Conservation (phyloP, 2,329 filamentous ascomycete genomes). For the Phoma herbarum region DNA sequence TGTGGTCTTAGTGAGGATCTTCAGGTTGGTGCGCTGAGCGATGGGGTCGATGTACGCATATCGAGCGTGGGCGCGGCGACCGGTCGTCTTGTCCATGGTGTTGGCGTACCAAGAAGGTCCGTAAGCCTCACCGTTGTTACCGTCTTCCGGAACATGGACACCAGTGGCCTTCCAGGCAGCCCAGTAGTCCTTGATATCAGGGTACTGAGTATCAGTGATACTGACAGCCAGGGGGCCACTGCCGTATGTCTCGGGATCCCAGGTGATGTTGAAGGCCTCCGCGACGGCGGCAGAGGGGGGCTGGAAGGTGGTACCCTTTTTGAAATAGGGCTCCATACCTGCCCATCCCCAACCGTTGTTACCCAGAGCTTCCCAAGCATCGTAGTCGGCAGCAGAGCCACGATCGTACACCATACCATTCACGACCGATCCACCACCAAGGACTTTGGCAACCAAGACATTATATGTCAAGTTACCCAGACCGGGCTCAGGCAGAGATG, state of each 20-base stretch:
- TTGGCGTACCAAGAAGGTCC: conserved; percentile 39
- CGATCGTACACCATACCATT: conserved; percentile 52
- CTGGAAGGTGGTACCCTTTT: conserved; percentile 41
- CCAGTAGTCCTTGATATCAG: conserved; percentile 39
- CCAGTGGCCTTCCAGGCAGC: conserved; percentile 37
- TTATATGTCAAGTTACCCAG: conserved; percentile 33
- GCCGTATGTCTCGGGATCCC: conserved; percentile 36
- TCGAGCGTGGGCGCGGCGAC: conserved; percentile 36
- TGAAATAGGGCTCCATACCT: conserved; percentile 47
- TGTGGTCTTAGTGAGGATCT: conserved; percentile 35
- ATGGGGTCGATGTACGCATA: conserved; percentile 46
- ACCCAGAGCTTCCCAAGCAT: conserved; percentile 67
- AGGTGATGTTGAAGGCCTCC: conserved; percentile 40
- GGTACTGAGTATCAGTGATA: conserved; percentile 40
- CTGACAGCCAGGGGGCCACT: conserved; percentile 38
- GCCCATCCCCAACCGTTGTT: conserved; percentile 68
- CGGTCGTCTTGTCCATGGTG: conserved; percentile 40
- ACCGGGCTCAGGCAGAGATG: conserved; percentile 33
- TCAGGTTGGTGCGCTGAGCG: conserved; percentile 34
- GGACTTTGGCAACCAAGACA: conserved; percentile 39
- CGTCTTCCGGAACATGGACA: conserved; percentile 28
- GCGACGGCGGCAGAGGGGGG: conserved; percentile 31
- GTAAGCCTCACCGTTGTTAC: conserved; percentile 36
- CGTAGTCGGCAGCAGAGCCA: conserved; percentile 49
- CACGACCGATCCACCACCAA: conserved; percentile 42